phyloP scores from a whole-genome alignment of 1,284 basidiomycete species.

The Boletus mariae region DNA sequence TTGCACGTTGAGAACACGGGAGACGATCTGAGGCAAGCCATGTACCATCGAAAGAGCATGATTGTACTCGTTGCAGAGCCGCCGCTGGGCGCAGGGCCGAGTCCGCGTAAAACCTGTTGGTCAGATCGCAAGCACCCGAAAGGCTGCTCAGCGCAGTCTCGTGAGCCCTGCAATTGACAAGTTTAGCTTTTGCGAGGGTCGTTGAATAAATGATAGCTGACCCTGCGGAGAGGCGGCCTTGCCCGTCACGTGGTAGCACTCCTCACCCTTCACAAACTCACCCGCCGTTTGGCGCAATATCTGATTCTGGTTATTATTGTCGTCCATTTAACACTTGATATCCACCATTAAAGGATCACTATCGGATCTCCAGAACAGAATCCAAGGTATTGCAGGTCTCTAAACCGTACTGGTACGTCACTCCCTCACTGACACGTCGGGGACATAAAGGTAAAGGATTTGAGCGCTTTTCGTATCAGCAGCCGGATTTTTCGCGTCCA shows the following conservation, averaged over 20 bases:
- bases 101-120: background rate
- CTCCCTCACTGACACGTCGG: background rate
- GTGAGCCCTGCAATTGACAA: background rate
- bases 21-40: slow-evolving; percentile 5
- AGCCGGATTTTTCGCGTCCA: background rate
- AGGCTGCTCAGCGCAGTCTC: background rate
- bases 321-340: background rate
- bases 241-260: background rate
- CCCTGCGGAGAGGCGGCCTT: no score
- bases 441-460: background rate
- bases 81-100: background rate
- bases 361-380: background rate
- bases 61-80: background rate
- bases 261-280: background rate
- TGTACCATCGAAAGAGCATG: slow-evolving; percentile 20
- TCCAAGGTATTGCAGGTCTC: background rate
- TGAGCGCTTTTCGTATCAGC: background rate
- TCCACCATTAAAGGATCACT: background rate
- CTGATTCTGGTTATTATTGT: background rate
- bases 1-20: background rate
- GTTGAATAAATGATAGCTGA: no score
- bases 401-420: background rate
- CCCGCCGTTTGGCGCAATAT: no score
- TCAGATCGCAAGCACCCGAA: background rate
- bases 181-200: background rate